Evolutionary conservation across 176 grass and related monocot genomes (phyloP), one percentile per base, ranked within the genome.

Genomic region (Tillandsia fasciculata): DNA sequence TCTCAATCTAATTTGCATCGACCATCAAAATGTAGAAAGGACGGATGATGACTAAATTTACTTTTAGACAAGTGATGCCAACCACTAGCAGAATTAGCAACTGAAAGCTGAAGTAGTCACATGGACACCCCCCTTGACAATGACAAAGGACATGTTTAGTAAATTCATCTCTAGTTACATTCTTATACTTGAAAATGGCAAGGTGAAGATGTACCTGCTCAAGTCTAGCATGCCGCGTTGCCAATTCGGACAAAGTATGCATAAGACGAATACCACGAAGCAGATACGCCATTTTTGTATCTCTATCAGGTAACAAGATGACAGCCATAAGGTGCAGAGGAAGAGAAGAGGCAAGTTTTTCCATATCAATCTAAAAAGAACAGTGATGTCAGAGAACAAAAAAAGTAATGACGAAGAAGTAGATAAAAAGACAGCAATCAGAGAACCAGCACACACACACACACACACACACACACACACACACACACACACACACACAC

Each of bases 281-380:
- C 15, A 97, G 74, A 79, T 97, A 91, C 50, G 77, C 54, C 63
- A 97, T 69, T 72, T 85, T 69, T 9, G 42, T 78, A 66, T 72
- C 83, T 76, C 80, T 86, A 53, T 73, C 79, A 64, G 85, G 82
- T 58, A 78, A 90, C 69, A 97, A 81, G 49, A 83, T 76, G 65
- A 83, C 79, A 74, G 93, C 89, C 73, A 90, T 71, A 70, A 97
- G 93, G 74, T 92, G 86, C 52, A 79, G 78, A 70, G 93, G 86
- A 68, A 92, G 83, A 24, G 76, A 92, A 64, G 81, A 78, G 8
- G 90, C 83, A 49, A 90, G 82, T 73, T 92, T 92, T 64, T 92
- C 93, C 84, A 87, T 74, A 83, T 92, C 89, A 80, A 97, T 79
- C 93, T 97, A 68, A 61, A 42, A 59, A 50, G 26, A 82, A 72